Percentiles rank a stretch among this genome's conserved stretches.
Evolutionary conservation across 176 grass and related monocot genomes (phyloP).

Genomic region (Oryza brachyantha): DNA sequence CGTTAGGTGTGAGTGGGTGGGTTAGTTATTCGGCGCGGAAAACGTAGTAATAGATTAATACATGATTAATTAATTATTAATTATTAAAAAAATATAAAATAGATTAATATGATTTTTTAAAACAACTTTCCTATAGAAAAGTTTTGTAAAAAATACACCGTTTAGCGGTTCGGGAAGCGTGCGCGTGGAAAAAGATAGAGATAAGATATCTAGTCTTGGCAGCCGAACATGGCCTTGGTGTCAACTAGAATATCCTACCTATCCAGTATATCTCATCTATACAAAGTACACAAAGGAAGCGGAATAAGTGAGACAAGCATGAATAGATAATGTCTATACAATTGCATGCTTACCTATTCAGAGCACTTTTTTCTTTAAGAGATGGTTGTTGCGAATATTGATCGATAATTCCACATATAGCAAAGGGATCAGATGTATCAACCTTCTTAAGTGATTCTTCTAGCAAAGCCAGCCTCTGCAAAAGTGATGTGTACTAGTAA

Average conservation of each 20-base stretch:
- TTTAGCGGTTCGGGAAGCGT: too few species aligned
- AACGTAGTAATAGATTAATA: too few species aligned
- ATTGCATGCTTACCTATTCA: conserved; percentile 55
- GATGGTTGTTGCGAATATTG: conserved; percentile 64
- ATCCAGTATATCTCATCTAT: not conserved
- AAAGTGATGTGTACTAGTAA: conserved; percentile 6
- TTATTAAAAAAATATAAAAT: too few species aligned
- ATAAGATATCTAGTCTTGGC: too few species aligned
- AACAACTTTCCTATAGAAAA: too few species aligned
- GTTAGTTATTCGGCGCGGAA: too few species aligned
- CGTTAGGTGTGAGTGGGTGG: too few species aligned
- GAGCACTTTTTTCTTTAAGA: conserved; percentile 66
- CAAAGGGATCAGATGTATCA: conserved; percentile 61
- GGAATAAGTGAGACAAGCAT: not conserved
- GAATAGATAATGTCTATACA: conserved; percentile 3
- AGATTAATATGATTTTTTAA: too few species aligned
- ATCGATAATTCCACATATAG: conserved; percentile 72
- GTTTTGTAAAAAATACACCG: too few species aligned
- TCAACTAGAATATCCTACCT: conserved; percentile 3
- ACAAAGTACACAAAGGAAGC: not conserved
- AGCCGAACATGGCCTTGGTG: too few species aligned
- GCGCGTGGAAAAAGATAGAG: too few species aligned
- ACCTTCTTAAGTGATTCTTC: conserved; percentile 76
- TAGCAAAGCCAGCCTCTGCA: conserved; percentile 57
- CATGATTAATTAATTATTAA: too few species aligned